These are phyloP conservation scores for Arthroderma sp. DNA, from an alignment of 2,329 filamentous ascomycete genomes.

Conservation along the genomic window DNA sequence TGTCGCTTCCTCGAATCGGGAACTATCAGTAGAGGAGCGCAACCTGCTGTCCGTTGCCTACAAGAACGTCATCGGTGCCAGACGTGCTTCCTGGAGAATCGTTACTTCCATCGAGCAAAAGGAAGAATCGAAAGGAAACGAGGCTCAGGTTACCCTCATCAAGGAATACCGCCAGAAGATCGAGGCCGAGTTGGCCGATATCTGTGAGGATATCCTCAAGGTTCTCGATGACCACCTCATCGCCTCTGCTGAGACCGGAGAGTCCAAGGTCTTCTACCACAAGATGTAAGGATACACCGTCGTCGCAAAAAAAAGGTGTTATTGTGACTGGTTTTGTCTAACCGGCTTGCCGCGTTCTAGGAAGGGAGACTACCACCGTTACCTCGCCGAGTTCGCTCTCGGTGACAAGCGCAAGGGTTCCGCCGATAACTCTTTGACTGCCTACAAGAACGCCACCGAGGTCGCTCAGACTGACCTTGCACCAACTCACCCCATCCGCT, in stretches of 20 bases:
- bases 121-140: conserved; percentile 98
- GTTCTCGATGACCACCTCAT: conserved; percentile 91
- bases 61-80: conserved; percentile 97
- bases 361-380: conserved; percentile 99
- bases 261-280: conserved; percentile 99
- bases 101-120: conserved; percentile 98
- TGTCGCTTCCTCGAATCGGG: conserved; percentile 75
- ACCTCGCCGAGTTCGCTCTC: conserved; percentile 91
- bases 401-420: conserved; percentile 92
- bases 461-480: conserved; percentile 80
- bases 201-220: conserved; percentile 94
- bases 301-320: conserved; percentile 15
- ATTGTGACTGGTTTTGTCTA: background rate
- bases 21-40: conserved; percentile 85
- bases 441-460: conserved; percentile 90
- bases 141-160: conserved; percentile 77
- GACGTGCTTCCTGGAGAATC: conserved; percentile 96
- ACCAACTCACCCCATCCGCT: conserved; percentile 84
- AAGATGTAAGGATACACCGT: conserved; percentile 61
- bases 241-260: conserved; percentile 82
- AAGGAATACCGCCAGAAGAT: conserved; percentile 99
- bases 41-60: conserved; percentile 96
- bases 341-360: conserved; percentile 38
- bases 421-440: conserved; percentile 87
- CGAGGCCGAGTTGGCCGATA: conserved; percentile 88